Conservation (phyloP, 2,329 filamentous ascomycete genomes). For the Colletotrichum spinosum region DNA sequence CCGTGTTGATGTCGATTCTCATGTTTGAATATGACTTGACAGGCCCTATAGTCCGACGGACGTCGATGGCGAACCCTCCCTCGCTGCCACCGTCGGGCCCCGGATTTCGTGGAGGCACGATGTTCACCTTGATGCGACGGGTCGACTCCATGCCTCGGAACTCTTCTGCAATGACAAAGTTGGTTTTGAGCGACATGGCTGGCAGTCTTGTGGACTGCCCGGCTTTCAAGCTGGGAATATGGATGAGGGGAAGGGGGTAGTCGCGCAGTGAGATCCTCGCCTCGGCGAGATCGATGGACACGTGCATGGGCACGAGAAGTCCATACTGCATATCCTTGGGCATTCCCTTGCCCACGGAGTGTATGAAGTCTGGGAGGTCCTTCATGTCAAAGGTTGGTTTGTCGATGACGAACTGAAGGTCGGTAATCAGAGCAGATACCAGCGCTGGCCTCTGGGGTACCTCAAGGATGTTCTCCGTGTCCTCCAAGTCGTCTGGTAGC, state of each 20-base stretch:
- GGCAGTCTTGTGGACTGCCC: constrained; percentile 83
- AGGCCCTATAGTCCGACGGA: constrained; percentile 90
- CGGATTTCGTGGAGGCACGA: constrained; percentile 78
- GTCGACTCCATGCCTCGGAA: constrained; percentile 84
- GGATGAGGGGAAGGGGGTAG: constrained; percentile 91
- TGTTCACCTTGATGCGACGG: constrained; percentile 82
- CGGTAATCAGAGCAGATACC: constrained; percentile 82
- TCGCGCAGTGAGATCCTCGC: constrained; percentile 88
- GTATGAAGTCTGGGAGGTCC: constrained; percentile 85
- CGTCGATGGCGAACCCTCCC: constrained; percentile 83
- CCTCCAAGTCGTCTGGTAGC: constrained; percentile 82
- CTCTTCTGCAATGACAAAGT: constrained; percentile 97
- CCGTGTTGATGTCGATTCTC: constrained; percentile 91
- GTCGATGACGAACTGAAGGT: constrained; percentile 87
- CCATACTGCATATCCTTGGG: constrained; percentile 91
- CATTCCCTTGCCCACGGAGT: constrained; percentile 96
- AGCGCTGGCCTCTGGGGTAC: constrained; percentile 88
- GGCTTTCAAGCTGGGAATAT: constrained; percentile 85
- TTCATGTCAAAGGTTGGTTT: constrained; percentile 91
- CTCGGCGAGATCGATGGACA: constrained; percentile 92
- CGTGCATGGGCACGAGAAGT: constrained; percentile 87
- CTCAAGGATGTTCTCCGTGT: constrained; percentile 86
- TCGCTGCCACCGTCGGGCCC: constrained; percentile 66
- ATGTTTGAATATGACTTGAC: constrained; percentile 98
- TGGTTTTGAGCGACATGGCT: constrained; percentile 85